Evolutionary conservation across 306 rosid genomes (phyloP).

Genomic region (Rosa lucieae): DNA sequence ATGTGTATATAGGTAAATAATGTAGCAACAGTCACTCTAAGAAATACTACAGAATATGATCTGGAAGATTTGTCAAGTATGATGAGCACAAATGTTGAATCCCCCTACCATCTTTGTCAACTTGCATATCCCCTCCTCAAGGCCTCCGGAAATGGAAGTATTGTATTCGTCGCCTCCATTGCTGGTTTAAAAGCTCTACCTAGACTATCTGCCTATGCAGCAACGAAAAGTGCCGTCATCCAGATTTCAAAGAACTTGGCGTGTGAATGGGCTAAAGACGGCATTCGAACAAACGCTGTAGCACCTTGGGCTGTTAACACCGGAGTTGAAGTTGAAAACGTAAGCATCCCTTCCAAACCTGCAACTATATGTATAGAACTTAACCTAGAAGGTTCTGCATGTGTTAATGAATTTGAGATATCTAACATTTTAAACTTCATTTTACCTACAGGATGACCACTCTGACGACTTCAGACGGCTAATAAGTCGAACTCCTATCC

Average conservation of each 20-base stretch:
- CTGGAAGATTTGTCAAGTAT: conserved; percentile 28
- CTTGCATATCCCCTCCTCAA: conserved; percentile 46
- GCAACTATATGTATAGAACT: background rate
- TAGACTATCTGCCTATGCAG: conserved; percentile 38
- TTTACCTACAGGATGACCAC: background rate
- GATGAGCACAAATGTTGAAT: conserved; percentile 38
- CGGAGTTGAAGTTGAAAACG: background rate
- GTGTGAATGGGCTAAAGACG: conserved; percentile 72
- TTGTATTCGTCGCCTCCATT: conserved; percentile 45
- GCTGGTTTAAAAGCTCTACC: conserved; percentile 48
- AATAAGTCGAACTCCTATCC: conserved; percentile 26
- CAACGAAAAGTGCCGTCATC: conserved; percentile 70
- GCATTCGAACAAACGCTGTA: conserved; percentile 49
- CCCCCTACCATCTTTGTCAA: conserved; percentile 42
- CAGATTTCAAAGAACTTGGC: conserved; percentile 63
- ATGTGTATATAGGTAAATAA: conserved; percentile 32
- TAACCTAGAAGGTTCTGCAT: background rate
- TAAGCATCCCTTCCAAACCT: background rate
- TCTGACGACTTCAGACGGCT: conserved; percentile 14
- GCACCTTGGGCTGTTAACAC: conserved; percentile 51
- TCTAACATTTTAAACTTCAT: background rate
- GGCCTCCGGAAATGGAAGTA: conserved; percentile 43
- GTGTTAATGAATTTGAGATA: background rate
- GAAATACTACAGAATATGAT: conserved; percentile 12
- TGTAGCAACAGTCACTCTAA: conserved; percentile 13